A percentile compares a stretch with the other conserved stretches of the same genome.
Evolutionary conservation across 208 protist genomes (phyloP).

Genomic region (Jaenimonas drosophilae): DNA sequence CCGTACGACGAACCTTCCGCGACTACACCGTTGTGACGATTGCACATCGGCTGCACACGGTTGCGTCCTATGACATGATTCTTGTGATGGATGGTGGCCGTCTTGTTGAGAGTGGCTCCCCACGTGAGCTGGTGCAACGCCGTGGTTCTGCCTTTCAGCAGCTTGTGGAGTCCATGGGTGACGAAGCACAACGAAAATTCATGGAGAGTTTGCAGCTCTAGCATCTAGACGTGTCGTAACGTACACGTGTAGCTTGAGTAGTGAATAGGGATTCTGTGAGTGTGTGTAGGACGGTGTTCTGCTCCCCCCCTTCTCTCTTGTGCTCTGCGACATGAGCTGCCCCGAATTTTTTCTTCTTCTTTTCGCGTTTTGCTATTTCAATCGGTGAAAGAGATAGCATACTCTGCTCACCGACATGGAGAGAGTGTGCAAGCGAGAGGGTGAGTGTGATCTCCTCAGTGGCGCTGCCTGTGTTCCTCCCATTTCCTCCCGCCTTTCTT

Average conservation of each 20-base stretch:
- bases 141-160: conserved; percentile 10
- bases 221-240: no score
- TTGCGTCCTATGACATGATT: conserved; percentile 48
- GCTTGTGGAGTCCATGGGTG: conserved; percentile 11
- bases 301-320: no score
- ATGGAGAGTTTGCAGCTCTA: conserved; percentile 5
- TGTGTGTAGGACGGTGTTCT: no score
- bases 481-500: no score
- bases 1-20: conserved; percentile 38
- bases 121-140: conserved; percentile 14
- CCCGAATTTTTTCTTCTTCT: no score
- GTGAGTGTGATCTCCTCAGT: no score
- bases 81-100: conserved; percentile 40
- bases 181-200: conserved; percentile 8
- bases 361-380: no score
- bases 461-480: no score
- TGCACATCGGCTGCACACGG: conserved; percentile 68
- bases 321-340: no score
- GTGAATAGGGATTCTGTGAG: not conserved
- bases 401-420: no score
- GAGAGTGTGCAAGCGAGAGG: no score
- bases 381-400: no score
- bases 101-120: conserved; percentile 18
- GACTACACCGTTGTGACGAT: conserved; percentile 76
- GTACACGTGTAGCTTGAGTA: not conserved